Conservation (phyloP, 768 basidiomycete species). For the Naganishia onofrii region DNA sequence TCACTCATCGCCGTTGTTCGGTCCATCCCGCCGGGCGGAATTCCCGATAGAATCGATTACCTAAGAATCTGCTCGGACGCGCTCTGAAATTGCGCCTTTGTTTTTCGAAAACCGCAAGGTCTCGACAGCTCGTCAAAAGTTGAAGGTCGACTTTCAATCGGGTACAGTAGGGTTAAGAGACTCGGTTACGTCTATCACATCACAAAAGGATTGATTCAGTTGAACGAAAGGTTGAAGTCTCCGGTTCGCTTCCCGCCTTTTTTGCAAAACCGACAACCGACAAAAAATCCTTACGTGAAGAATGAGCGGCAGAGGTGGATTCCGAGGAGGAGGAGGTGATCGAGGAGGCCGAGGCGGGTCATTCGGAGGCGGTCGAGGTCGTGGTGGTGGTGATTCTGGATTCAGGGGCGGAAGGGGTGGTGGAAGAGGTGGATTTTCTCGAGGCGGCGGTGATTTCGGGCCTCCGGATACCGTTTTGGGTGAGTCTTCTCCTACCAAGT, state of each 20-base stretch:
- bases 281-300: not conserved
- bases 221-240: not conserved
- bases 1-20: constrained; percentile 8
- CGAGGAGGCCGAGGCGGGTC: constrained; percentile 35
- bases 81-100: constrained; percentile 4
- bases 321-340: constrained; percentile 38
- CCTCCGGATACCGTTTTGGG: constrained; percentile 56
- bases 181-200: not conserved
- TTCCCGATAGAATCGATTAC: not conserved
- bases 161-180: no score
- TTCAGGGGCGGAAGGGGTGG: constrained; percentile 43
- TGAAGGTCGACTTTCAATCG: not conserved
- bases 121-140: constrained; percentile 1
- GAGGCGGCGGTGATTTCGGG: constrained; percentile 43
- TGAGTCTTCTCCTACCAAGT: constrained; percentile 36
- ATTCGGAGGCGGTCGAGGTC: constrained; percentile 34
- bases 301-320: constrained; percentile 42
- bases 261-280: not conserved
- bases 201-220: not conserved
- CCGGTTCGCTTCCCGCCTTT: constrained; percentile 1
- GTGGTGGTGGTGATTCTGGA: constrained; percentile 36
- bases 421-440: constrained; percentile 50
- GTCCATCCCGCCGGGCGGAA: not conserved
- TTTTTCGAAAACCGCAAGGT: constrained; percentile 23
- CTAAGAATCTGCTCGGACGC: not conserved